Conservation (phyloP, 1,139 yeast species). For the Magnusiomyces ingens region DNA sequence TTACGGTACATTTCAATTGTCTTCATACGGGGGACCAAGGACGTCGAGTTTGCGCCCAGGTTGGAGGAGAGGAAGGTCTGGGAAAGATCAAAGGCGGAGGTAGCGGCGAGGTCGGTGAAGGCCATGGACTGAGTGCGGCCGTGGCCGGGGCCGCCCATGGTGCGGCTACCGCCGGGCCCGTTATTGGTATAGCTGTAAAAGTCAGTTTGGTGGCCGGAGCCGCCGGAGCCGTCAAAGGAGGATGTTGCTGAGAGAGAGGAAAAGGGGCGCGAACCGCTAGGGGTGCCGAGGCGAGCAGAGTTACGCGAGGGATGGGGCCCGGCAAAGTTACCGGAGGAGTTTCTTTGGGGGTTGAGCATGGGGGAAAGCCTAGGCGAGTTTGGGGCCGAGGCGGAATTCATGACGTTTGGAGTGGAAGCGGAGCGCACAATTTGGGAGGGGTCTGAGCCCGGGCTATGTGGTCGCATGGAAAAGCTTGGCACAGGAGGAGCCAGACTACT, state of each 20-base stretch:
- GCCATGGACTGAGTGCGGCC: constrained; percentile 18
- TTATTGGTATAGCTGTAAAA: constrained; percentile 1
- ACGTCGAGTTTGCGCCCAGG: constrained; percentile 28
- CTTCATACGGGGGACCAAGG: constrained; percentile 67
- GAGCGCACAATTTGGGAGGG: constrained; percentile 10
- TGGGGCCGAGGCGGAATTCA: constrained; percentile 5
- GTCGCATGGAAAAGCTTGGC: constrained; percentile 5
- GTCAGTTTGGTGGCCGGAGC: constrained; percentile 1
- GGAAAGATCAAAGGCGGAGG: constrained; percentile 28
- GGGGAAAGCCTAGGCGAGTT: constrained; percentile 3
- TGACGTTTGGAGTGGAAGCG: constrained; percentile 10
- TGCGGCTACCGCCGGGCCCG: neutral
- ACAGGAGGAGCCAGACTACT: constrained; percentile 4
- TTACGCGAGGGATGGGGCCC: constrained; percentile 1
- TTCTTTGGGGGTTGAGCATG: constrained; percentile 10
- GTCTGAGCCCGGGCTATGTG: constrained; percentile 1
- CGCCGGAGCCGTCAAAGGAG: constrained; percentile 7
- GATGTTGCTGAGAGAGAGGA: constrained; percentile 12
- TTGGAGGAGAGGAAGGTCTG: constrained; percentile 31
- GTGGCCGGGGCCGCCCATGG: neutral
- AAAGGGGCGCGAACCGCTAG: constrained; percentile 6
- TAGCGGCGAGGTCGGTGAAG: constrained; percentile 24
- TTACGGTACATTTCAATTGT: constrained; percentile 83
- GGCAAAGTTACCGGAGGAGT: constrained; percentile 5
- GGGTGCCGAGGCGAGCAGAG: neutral